Conservation (phyloP, 1,284 basidiomycete species). For the Tilletia horrida region DNA sequence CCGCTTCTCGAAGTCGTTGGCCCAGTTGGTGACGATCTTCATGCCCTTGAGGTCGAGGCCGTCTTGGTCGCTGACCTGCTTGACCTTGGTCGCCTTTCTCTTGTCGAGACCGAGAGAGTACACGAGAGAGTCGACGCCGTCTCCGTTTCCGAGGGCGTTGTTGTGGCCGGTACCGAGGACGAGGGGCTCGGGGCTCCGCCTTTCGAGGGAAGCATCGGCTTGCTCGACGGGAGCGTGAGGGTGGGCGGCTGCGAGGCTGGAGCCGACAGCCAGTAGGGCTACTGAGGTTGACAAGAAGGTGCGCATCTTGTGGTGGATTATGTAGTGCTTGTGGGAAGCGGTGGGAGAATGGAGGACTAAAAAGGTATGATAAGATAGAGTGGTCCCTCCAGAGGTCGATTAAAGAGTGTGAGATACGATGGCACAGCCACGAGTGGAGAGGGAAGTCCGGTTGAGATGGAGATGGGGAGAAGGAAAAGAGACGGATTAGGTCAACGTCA, state of each 20-base stretch:
- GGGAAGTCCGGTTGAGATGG: background rate
- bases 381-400: conserved; percentile 1
- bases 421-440: conserved; percentile 12
- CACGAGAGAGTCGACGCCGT: too few species aligned
- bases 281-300: conserved; percentile 1
- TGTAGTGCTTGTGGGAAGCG: background rate
- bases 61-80: background rate
- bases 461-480: background rate
- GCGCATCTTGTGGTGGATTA: background rate
- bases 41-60: background rate
- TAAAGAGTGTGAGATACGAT: background rate
- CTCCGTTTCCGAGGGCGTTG: conserved; percentile 21
- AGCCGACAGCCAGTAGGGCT: conserved; percentile 8
- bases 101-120: too few species aligned
- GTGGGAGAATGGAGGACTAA: background rate
- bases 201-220: background rate
- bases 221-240: background rate
- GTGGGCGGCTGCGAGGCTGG: conserved; percentile 13
- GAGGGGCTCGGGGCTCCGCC: conserved; percentile 19
- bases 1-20: conserved; percentile 11
- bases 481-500: background rate
- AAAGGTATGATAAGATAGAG: background rate
- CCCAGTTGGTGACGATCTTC: background rate
- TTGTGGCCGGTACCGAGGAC: conserved; percentile 27
- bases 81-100: background rate